Evolutionary conservation across 768 basidiomycete species (phyloP).

Genomic region (Suillus clintonianus): DNA sequence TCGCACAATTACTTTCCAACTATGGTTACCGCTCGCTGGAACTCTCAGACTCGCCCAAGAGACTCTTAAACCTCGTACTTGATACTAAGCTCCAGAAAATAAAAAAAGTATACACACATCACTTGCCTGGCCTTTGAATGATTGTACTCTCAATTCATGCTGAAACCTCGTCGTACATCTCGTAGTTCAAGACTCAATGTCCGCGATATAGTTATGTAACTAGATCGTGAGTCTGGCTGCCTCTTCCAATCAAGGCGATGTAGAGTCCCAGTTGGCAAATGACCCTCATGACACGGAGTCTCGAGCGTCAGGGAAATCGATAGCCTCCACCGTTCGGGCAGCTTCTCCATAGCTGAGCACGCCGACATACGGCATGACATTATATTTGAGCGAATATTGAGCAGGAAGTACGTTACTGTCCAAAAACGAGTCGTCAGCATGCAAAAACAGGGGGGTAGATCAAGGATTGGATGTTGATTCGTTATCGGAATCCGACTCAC

Average conservation of each 20-base stretch:
- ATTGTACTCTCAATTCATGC: neutral
- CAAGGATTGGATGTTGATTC: slow-evolving; percentile 13
- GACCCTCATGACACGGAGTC: slow-evolving; percentile 29
- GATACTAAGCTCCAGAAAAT: neutral
- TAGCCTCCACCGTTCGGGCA: slow-evolving; percentile 40
- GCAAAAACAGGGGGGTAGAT: slow-evolving; percentile 1
- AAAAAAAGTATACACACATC: neutral
- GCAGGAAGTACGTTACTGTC: slow-evolving; percentile 66
- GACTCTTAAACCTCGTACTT: neutral
- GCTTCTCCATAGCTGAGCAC: slow-evolving; percentile 78
- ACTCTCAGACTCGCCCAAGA: neutral
- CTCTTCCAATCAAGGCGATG: neutral
- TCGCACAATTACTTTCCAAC: neutral
- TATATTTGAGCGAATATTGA: slow-evolving; percentile 79
- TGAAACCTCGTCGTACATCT: neutral
- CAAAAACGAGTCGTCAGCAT: slow-evolving; percentile 18
- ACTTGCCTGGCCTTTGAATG: neutral
- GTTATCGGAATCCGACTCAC: slow-evolving; percentile 45
- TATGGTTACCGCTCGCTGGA: neutral
- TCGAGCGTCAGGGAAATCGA: slow-evolving; percentile 35
- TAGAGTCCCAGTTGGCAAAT: neutral
- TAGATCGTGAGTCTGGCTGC: slow-evolving; percentile 15
- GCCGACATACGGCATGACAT: slow-evolving; percentile 90
- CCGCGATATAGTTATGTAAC: slow-evolving; percentile 20
- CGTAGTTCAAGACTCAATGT: slow-evolving; percentile 8